Percentiles rank a stretch among this genome's conserved stretches.
Conservation (phyloP, 2,329 filamentous ascomycete genomes). For the Colletotrichum sp. region DNA sequence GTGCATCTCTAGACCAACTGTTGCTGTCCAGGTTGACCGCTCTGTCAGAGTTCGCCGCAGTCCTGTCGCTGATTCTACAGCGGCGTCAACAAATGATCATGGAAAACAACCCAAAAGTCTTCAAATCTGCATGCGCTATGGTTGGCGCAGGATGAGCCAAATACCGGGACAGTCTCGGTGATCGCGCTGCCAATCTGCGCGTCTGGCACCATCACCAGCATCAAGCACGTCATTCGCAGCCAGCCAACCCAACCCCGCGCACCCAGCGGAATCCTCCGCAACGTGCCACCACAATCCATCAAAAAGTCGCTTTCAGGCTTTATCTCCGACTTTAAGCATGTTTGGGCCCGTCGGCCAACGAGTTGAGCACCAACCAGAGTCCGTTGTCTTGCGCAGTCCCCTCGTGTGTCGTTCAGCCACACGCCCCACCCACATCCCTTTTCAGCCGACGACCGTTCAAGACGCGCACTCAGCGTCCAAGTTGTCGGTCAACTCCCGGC, state of each 20-base stretch:
- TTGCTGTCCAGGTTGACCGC: background rate
- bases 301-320: background rate
- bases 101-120: accelerated
- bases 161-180: background rate
- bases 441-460: background rate
- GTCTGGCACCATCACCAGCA: constrained; percentile 11
- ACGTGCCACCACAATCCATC: background rate
- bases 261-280: background rate
- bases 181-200: background rate
- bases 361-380: background rate
- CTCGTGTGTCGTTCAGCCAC: background rate
- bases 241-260: background rate
- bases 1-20: background rate
- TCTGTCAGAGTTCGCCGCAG: background rate
- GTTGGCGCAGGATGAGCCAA: accelerated
- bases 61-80: background rate
- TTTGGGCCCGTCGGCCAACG: background rate
- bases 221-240: constrained; percentile 9
- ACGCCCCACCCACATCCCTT: background rate
- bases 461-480: background rate
- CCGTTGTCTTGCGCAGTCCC: background rate
- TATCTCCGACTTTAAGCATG: background rate
- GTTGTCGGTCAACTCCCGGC: constrained; percentile 12
- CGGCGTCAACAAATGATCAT: background rate
- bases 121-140: background rate